Conservation (phyloP, 2,329 filamentous ascomycete genomes). For the Talaromyces sp. region DNA sequence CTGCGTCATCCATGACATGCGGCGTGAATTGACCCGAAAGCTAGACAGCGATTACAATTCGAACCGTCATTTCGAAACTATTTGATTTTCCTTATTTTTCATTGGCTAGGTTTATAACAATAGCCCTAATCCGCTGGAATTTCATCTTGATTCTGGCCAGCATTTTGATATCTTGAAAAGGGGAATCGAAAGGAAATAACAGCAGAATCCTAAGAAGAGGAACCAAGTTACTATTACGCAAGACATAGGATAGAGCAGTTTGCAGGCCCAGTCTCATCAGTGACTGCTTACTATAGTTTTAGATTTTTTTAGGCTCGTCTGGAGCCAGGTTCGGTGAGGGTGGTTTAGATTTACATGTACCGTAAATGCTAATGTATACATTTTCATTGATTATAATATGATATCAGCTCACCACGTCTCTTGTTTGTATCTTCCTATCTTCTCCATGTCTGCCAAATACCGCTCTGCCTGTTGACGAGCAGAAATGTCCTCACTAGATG, state of each 20-base stretch:
- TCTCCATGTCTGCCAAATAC: slow-evolving; percentile 55
- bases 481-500: slow-evolving; percentile 23
- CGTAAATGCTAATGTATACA: background rate
- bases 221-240: background rate
- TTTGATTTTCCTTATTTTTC: background rate
- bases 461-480: slow-evolving; percentile 48
- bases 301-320: background rate
- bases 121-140: background rate
- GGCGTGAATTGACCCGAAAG: background rate
- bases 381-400: background rate
- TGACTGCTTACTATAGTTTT: background rate
- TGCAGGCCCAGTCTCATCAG: background rate
- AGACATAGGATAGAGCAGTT: background rate
- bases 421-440: slow-evolving; percentile 57
- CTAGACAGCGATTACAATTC: background rate
- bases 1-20: background rate
- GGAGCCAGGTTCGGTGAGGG: background rate
- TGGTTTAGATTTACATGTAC: background rate
- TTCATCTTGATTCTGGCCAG: background rate
- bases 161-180: background rate
- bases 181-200: background rate
- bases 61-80: background rate
- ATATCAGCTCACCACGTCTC: slow-evolving; percentile 56
- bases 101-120: background rate
- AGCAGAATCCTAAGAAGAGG: background rate